These are phyloP conservation scores for Xylaria intraflava DNA, from an alignment of 495 filamentous ascomycete genomes.

Conservation along the genomic window DNA sequence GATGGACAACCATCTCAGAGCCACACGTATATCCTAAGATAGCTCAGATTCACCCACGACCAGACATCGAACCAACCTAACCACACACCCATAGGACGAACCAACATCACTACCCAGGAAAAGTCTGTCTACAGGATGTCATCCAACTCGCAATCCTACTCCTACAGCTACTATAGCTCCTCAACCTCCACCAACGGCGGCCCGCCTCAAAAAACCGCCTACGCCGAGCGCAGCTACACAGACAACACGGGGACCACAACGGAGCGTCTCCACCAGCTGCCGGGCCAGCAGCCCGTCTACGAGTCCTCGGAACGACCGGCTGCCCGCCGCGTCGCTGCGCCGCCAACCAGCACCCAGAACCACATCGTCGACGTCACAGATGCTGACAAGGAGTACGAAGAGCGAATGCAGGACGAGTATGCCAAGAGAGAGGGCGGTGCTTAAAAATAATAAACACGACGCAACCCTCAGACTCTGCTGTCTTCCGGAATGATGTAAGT, in stretches of 20 bases:
- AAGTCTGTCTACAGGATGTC: slow-evolving; percentile 1
- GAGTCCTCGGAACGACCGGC: background rate
- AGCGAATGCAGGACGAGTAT: slow-evolving; percentile 72
- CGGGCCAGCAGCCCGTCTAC: slow-evolving; percentile 9
- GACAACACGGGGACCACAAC: slow-evolving; percentile 4
- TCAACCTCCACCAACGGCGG: slow-evolving; percentile 4
- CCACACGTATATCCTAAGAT: background rate
- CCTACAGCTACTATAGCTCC: slow-evolving; percentile 18
- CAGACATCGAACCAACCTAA: background rate
- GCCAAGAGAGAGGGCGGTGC: slow-evolving; percentile 70
- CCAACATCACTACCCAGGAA: background rate
- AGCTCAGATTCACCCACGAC: background rate
- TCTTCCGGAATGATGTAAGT: too few relatives aligned
- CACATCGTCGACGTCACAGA: slow-evolving; percentile 21
- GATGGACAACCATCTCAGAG: background rate
- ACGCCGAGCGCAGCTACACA: slow-evolving; percentile 10
- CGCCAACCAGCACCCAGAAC: background rate
- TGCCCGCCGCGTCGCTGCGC: background rate
- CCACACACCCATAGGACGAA: background rate
- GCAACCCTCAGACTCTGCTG: too few relatives aligned
- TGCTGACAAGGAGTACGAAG: slow-evolving; percentile 49
- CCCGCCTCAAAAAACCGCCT: background rate
- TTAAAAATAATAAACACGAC: slow-evolving; percentile 23
- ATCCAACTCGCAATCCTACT: slow-evolving; percentile 4
- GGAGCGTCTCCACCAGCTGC: slow-evolving; percentile 7